These are phyloP conservation scores for Heterobasidion occidentale DNA, from an alignment of 1,284 basidiomycete species.

Conservation along the genomic window DNA sequence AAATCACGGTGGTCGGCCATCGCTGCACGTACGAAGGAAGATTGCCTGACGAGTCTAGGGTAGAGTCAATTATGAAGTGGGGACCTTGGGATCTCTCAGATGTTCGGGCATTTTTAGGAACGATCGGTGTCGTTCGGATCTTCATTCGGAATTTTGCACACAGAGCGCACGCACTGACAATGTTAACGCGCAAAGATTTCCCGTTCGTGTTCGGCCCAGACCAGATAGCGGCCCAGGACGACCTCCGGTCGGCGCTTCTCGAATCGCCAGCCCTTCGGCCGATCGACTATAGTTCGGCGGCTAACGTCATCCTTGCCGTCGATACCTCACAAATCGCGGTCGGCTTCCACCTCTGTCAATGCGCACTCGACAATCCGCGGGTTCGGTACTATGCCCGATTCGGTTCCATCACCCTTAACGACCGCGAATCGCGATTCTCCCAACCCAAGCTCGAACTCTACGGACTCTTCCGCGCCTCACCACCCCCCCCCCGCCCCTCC, in stretches of 20 bases:
- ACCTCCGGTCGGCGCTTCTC: conserved; percentile 13
- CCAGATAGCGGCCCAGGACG: conserved; percentile 10
- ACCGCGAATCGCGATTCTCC: conserved; percentile 26
- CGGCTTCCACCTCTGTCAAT: conserved; percentile 22
- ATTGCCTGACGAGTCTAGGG: conserved; percentile 7
- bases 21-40: conserved; percentile 17
- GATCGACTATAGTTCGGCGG: conserved; percentile 21
- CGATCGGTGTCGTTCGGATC: conserved; percentile 11
- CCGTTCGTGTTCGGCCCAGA: conserved; percentile 12
- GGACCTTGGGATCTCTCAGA: conserved; percentile 8
- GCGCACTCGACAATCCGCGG: conserved; percentile 10
- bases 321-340: conserved; percentile 25
- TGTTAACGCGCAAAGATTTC: conserved; percentile 10
- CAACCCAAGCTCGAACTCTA: conserved; percentile 34
- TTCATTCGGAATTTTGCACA: conserved; percentile 16
- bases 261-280: conserved; percentile 15
- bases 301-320: conserved; percentile 21
- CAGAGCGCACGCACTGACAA: conserved; percentile 6
- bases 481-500: too few species aligned
- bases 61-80: conserved; percentile 15
- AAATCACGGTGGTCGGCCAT: conserved; percentile 20
- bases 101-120: conserved; percentile 5
- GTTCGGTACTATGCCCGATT: conserved; percentile 6
- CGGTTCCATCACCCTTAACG: conserved; percentile 27
- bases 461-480: conserved; percentile 27